Evolutionary conservation across 2,329 filamentous ascomycete species (phyloP), one percentile per base, ranked within the genome.

Genomic region (Neurospora sp.): DNA sequence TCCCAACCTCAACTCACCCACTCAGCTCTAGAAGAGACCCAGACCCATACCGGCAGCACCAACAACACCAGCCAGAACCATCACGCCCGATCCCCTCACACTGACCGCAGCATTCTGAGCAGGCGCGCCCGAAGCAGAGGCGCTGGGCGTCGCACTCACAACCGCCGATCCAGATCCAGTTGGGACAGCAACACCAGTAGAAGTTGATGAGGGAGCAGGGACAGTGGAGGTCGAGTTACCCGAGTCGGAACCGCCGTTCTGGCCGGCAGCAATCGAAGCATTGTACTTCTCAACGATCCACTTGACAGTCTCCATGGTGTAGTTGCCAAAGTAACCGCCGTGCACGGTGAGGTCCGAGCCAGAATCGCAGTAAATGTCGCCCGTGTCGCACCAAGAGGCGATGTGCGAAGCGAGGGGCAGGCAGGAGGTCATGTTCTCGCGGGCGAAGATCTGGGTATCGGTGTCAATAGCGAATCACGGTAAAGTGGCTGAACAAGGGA

Each of bases 361-460:
- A 1, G 52, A 66, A 40, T 76, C 75, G 71, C 76, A 78, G 68
- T 76, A 78, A 2, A 75, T 71, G 62, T 78, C 76, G 58, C 73
- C 74, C 0, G 70, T 69, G 67, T 78, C 74, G 67, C 76, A 77
- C 70, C 74, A 77, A 62, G 73, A 74, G 46, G 73, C 71, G 67
- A 78, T 77, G 15, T 68, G 10, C 72, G 19, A 23, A 0, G 46
- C 70, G 66, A 74, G 75, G 6, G 72, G 67, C 68, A 74, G 73
- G 68, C 76, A 76, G 38, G 72, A 70, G 6, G 72, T 67, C 17
- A 70, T 46, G 58, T 73, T 69, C 2, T 62, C n/a, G 4, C 76
- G 75, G 23, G 74, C 72, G 66, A 77, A 77, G 68, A 77, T 66
- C 74, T 76, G 43, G 43, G 33, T 36, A 33, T n/a, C 19, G 23